Conservation (phyloP, 495 filamentous ascomycete species). For the Tuber aestivum region DNA sequence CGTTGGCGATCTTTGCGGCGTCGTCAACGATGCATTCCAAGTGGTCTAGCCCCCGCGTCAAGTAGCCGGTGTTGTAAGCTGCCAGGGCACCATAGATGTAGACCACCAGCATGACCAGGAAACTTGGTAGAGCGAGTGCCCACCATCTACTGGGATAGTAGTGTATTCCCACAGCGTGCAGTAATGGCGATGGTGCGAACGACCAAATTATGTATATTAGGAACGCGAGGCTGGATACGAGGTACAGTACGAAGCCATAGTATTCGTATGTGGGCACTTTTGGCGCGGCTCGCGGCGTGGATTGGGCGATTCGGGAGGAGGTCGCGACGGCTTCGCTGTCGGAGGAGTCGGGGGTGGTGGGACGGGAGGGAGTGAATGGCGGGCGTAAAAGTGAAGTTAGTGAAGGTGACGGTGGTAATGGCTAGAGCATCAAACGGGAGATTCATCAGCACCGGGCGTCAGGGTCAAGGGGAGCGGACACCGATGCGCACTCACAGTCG, state of each 20-base stretch:
- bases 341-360: conserved; percentile 84
- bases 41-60: conserved; percentile 73
- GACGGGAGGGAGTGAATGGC: conserved; percentile 68
- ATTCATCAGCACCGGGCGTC: conserved; percentile 8
- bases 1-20: conserved; percentile 73
- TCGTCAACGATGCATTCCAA: conserved; percentile 92
- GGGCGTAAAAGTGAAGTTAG: conserved; percentile 90
- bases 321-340: conserved; percentile 71
- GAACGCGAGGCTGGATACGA: conserved; percentile 73
- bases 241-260: conserved; percentile 94
- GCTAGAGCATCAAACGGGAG: conserved; percentile 38
- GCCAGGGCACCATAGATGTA: conserved; percentile 95
- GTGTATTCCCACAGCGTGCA: conserved; percentile 87
- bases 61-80: conserved; percentile 77
- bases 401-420: conserved; percentile 86
- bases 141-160: conserved; percentile 99
- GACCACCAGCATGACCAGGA: conserved; percentile 77
- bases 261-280: conserved; percentile 98
- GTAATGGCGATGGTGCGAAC: conserved; percentile 82
- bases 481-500: conserved; percentile 48
- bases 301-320: conserved; percentile 59
- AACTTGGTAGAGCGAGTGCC: conserved; percentile 83
- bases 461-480: not conserved
- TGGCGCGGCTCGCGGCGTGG: conserved; percentile 78
- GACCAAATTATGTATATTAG: conserved; percentile 90